phyloP scores from a whole-genome alignment of 75 land plant genomes.

The Picea sitchensis region DNA sequence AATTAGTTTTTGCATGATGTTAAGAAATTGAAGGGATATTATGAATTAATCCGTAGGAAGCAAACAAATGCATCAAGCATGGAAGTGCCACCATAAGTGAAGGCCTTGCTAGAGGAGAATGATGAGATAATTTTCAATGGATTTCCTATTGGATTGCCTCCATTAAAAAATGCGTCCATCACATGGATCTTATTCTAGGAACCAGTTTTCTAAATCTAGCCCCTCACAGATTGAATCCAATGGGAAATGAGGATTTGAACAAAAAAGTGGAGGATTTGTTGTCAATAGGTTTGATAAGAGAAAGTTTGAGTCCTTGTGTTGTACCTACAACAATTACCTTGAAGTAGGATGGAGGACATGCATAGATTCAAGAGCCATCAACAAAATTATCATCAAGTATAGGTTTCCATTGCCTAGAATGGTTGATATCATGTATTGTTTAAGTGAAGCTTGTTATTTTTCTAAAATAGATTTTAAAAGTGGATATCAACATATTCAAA shows the following conservation, averaged over 20 bases:
- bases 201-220: background rate
- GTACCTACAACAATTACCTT: background rate
- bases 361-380: background rate
- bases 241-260: background rate
- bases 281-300: background rate
- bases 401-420: background rate
- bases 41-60: background rate
- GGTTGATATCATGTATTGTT: background rate
- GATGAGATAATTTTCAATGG: background rate
- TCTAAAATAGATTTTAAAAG: background rate
- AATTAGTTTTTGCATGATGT: background rate
- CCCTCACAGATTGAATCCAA: background rate
- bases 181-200: background rate
- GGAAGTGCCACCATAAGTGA: no score
- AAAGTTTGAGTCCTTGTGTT: no score
- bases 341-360: background rate
- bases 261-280: background rate
- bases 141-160: background rate
- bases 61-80: background rate
- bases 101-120: background rate
- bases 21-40: background rate
- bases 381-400: background rate
- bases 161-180: background rate
- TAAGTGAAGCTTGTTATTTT: background rate
- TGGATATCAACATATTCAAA: slow-evolving; percentile 9